Conservation (phyloP, 495 filamentous ascomycete species). For the Penicillium malachiteum region DNA sequence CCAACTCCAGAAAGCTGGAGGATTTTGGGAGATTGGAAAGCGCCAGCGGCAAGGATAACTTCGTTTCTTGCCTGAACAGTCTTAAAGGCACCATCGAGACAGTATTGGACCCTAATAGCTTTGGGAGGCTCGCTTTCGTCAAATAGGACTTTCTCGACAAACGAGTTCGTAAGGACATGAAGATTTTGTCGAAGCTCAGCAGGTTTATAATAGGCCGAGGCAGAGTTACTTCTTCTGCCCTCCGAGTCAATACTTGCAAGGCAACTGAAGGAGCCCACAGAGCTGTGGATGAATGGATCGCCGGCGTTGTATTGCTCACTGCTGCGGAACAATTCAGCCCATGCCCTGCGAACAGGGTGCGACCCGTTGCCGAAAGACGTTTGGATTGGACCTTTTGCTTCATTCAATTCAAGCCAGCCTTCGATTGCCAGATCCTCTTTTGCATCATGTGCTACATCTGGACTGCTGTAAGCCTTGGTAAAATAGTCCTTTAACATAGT, state of each 20-base stretch:
- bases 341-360: conserved; percentile 33
- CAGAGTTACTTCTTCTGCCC: conserved; percentile 38
- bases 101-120: conserved; percentile 33
- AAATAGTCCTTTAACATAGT: conserved; percentile 42
- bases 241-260: conserved; percentile 41
- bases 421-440: conserved; percentile 4
- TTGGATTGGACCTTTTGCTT: conserved; percentile 37
- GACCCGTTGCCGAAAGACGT: conserved; percentile 38
- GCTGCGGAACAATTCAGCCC: conserved; percentile 21
- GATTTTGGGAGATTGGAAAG: conserved; percentile 52
- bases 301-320: conserved; percentile 3
- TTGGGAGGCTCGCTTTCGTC: conserved; percentile 34
- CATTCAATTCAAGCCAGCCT: conserved; percentile 29
- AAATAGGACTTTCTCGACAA: conserved; percentile 46
- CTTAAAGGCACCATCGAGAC: conserved; percentile 28
- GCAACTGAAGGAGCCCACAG: conserved; percentile 32
- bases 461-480: conserved; percentile 20
- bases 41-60: conserved; percentile 50
- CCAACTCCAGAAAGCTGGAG: conserved; percentile 61
- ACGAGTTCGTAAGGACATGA: conserved; percentile 41
- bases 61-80: conserved; percentile 49
- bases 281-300: conserved; percentile 8
- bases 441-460: conserved; percentile 2
- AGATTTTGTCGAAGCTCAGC: conserved; percentile 43
- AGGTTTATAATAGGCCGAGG: conserved; percentile 36